These are phyloP conservation scores for Excoecaria cochinchinensis DNA, from an alignment of 345 rosid genomes.

Conservation along the genomic window DNA sequence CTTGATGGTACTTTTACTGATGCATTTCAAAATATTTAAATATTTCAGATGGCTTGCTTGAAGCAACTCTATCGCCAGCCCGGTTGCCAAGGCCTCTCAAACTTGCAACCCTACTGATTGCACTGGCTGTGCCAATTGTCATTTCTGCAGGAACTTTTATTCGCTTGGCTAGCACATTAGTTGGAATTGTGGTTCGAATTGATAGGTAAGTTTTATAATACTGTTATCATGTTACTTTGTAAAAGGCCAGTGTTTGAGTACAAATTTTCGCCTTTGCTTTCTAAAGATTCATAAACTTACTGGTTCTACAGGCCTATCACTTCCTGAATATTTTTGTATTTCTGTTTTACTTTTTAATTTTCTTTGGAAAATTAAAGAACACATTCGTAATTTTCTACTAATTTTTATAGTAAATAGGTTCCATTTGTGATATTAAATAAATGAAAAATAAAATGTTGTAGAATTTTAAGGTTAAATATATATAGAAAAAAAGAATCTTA, in stretches of 20 bases:
- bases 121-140: conserved; percentile 68
- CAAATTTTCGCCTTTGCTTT: background rate
- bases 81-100: conserved; percentile 89
- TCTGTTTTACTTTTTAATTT: background rate
- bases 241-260: background rate
- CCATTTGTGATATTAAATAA: background rate
- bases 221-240: background rate
- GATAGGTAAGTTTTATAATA: conserved; percentile 55
- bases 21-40: conserved; percentile 3
- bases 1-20: background rate
- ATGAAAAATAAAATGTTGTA: background rate
- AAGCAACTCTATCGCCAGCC: conserved; percentile 84
- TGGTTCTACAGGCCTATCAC: too few relatives aligned
- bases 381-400: background rate
- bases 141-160: conserved; percentile 70
- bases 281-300: background rate
- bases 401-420: background rate
- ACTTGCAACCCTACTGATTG: conserved; percentile 75
- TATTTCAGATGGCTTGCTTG: conserved; percentile 81
- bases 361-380: too few relatives aligned
- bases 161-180: conserved; percentile 45
- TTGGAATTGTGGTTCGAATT: conserved; percentile 68
- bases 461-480: background rate
- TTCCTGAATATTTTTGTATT: background rate
- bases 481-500: background rate